Evolutionary conservation across 108 stramenopile genomes (phyloP).

Genomic region (Skeletonema grethae): DNA sequence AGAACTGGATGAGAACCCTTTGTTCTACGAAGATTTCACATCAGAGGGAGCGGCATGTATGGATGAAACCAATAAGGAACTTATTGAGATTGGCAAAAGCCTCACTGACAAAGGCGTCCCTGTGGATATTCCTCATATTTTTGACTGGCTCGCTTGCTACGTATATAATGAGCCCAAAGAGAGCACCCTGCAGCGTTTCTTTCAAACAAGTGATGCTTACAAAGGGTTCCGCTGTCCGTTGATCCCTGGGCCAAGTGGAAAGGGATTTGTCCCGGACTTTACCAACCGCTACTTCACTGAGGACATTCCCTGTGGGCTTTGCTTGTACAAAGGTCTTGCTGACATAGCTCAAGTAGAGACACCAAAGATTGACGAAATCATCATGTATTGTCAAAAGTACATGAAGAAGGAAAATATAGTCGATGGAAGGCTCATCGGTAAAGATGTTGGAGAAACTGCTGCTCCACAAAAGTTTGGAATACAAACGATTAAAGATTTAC

Average conservation of each 20-base stretch:
- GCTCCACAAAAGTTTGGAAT: slow-evolving; percentile 47
- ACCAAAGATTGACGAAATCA: slow-evolving; percentile 49
- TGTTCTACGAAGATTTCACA: slow-evolving; percentile 49
- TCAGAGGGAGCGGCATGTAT: slow-evolving; percentile 22
- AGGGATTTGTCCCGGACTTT: slow-evolving; percentile 51
- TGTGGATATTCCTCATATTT: slow-evolving; percentile 28
- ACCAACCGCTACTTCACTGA: slow-evolving; percentile 58
- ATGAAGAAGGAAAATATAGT: slow-evolving; percentile 55
- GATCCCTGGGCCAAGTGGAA: slow-evolving; percentile 4
- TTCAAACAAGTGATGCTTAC: slow-evolving; percentile 51
- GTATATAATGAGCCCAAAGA: slow-evolving; percentile 49
- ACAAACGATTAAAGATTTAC: slow-evolving; percentile 41
- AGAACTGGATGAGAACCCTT: slow-evolving; percentile 46
- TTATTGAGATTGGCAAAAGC: slow-evolving; percentile 21
- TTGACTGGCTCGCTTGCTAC: slow-evolving; percentile 48
- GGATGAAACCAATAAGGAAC: slow-evolving; percentile 11
- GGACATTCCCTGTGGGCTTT: slow-evolving; percentile 49
- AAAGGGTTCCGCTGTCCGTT: slow-evolving; percentile 49
- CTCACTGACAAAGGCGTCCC: slow-evolving; percentile 21
- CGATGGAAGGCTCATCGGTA: slow-evolving; percentile 33
- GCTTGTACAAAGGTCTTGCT: slow-evolving; percentile 50
- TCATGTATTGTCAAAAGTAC: slow-evolving; percentile 51
- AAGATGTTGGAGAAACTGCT: slow-evolving; percentile 33
- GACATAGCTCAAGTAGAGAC: slow-evolving; percentile 50
- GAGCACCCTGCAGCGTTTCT: slow-evolving; percentile 42